Evolutionary conservation across 2,329 filamentous ascomycete species (phyloP).

Genomic region (Myriosclerotinia duriaeana): DNA sequence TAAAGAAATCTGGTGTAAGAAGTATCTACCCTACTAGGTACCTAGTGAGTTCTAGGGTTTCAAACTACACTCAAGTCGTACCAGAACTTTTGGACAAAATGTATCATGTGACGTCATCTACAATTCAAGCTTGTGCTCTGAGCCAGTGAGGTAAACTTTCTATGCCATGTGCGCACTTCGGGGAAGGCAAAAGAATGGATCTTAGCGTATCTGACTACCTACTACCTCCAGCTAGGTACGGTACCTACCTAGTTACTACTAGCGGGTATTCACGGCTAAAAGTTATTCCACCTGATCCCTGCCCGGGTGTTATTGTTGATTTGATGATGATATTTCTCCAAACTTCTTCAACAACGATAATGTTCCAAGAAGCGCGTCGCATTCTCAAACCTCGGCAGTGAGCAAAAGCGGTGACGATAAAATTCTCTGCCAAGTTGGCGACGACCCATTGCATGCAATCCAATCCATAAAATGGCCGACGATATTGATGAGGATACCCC

Average conservation of each 20-base stretch:
- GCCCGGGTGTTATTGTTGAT: not conserved
- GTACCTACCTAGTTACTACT: not conserved
- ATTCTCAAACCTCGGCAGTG: not conserved
- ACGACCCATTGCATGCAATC: not conserved
- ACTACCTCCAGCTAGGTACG: too few relatives aligned
- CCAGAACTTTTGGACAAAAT: too few relatives aligned
- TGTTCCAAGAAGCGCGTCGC: slow-evolving; percentile 2
- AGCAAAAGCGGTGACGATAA: not conserved
- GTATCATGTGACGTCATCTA: too few relatives aligned
- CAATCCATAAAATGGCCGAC: slow-evolving; percentile 24
- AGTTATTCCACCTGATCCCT: not conserved
- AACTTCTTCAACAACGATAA: slow-evolving; percentile 14
- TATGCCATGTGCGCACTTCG: too few relatives aligned
- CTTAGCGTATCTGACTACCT: too few relatives aligned
- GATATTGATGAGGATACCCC: slow-evolving; percentile 27
- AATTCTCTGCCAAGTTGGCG: not conserved
- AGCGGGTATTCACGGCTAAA: not conserved
- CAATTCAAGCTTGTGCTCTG: too few relatives aligned
- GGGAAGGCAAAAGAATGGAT: too few relatives aligned
- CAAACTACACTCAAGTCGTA: too few relatives aligned
- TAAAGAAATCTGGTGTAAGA: too few relatives aligned
- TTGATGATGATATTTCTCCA: slow-evolving; percentile 2
- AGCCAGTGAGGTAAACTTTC: too few relatives aligned
- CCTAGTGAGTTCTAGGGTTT: too few relatives aligned
- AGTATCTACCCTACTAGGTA: too few relatives aligned